Evolutionary conservation across 2,329 filamentous ascomycete species (phyloP).

Genomic region (Lasiodiplodia gonubiensis): DNA sequence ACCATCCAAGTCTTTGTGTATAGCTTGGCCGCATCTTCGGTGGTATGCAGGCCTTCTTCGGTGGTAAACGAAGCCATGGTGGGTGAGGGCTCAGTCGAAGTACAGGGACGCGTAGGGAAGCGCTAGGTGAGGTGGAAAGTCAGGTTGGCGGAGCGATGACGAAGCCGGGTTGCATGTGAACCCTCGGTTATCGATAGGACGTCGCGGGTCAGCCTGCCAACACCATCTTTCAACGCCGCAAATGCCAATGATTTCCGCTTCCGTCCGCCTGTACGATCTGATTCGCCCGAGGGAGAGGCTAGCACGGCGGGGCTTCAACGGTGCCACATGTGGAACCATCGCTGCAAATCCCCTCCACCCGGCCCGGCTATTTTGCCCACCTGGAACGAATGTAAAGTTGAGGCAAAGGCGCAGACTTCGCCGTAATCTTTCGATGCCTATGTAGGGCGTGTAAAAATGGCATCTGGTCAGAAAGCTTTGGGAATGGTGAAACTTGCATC

Average conservation of each 20-base stretch:
- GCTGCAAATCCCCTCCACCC: too few relatives aligned
- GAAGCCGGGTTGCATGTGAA: constrained; percentile 19
- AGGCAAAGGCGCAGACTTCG: too few relatives aligned
- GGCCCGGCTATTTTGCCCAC: too few relatives aligned
- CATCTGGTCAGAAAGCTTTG: too few relatives aligned
- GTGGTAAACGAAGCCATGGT: constrained; percentile 42
- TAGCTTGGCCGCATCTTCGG: constrained; percentile 59
- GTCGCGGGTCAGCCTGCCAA: constrained; percentile 4
- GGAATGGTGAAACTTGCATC: too few relatives aligned
- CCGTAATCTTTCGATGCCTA: too few relatives aligned
- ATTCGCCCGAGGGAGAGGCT: neutral
- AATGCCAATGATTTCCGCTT: neutral
- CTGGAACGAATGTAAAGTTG: too few relatives aligned
- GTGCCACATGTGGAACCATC: neutral
- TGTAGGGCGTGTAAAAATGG: too few relatives aligned
- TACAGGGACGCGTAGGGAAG: neutral
- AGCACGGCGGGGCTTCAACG: neutral
- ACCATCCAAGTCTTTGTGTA: constrained; percentile 69
- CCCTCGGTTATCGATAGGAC: constrained; percentile 23
- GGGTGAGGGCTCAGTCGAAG: neutral
- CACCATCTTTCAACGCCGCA: neutral
- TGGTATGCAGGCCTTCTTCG: constrained; percentile 58
- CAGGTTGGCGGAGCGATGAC: constrained; percentile 12
- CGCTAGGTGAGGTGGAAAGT: neutral
- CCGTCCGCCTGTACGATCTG: neutral